Base-by-base conservation (phyloP, 345 rosid species). In the Eucalyptus melliodora region DNA sequence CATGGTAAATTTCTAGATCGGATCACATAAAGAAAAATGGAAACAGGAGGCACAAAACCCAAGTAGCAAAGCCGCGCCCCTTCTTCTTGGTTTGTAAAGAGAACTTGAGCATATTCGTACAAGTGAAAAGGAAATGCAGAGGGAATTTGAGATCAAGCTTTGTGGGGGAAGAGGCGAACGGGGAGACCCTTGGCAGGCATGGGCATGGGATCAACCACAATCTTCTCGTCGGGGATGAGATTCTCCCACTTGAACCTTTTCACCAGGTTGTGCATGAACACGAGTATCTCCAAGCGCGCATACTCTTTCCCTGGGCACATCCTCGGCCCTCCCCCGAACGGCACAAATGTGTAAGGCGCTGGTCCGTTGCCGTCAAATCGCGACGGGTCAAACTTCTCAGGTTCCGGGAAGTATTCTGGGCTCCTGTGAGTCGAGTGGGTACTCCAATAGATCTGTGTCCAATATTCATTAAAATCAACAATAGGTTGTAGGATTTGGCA, bases 261-360 rank as follows among this genome's bases (percentile, higher is more conserved):
- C 31, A 92, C 91, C 55, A 92, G 31, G 67, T 92, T 87, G 59
- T 92, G 92, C 90, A 92, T 92, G 87, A 92, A 91, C 59, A 92
- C 94, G 6, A 92, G 92, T 31, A 92, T 90, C 77, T 92, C 92
- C 72, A 91, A 24, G 27, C 92, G 51, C 9, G 93, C 92, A 72
- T 92, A 92, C 89, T 92, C 93, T 83, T 91, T 92, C 19, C 92
- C 92, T 12, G 92, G 93, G 91, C 93, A 92, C 93, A 92, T 92
- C 87, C 91, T 89, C 26, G 93, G 93, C 16, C 93, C 92, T 87
- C 93, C 92, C 17, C 93, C 93, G 40, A 92, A 91, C 3, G 93
- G 94, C 5, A 91, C 91, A n/a, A 72, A 92, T 2, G 93, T 92
- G 93, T 90, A 92, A 4, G 93, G 94, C 4, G 90, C 90, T 19